Conservation (phyloP, 352 stramenopile species). For the Elongisporangium anandrum region DNA sequence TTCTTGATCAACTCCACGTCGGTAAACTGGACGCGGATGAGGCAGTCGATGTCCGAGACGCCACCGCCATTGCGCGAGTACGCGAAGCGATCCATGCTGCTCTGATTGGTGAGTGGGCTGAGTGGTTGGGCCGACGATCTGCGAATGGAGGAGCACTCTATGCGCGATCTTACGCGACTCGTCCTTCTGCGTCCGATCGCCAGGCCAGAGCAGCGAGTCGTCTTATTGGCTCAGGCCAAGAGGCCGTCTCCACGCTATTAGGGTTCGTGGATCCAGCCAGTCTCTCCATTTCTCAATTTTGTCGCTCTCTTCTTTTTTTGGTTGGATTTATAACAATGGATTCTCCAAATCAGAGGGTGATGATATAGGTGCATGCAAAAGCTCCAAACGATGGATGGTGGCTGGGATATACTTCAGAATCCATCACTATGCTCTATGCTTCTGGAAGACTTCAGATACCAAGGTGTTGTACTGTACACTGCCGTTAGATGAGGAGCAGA, state of each 20-base stretch:
- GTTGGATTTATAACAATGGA: background rate
- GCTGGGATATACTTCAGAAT: background rate
- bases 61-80: slow-evolving; percentile 79
- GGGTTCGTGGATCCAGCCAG: background rate
- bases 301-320: background rate
- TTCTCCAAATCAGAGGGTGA: background rate
- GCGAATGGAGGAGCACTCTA: background rate
- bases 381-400: background rate
- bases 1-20: slow-evolving; percentile 29
- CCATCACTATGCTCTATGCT: background rate
- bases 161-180: background rate
- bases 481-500: background rate
- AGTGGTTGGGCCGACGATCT: background rate
- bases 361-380: background rate
- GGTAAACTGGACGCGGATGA: slow-evolving; percentile 64
- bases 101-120: background rate
- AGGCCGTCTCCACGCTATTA: background rate
- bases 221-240: background rate
- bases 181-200: background rate
- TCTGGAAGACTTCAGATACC: background rate
- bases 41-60: slow-evolving; percentile 62
- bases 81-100: slow-evolving; percentile 61
- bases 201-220: background rate
- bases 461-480: background rate
- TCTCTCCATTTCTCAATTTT: background rate